Evolutionary conservation across 129 eudicot genomes (phyloP).

Genomic region (Apium graveolens): DNA sequence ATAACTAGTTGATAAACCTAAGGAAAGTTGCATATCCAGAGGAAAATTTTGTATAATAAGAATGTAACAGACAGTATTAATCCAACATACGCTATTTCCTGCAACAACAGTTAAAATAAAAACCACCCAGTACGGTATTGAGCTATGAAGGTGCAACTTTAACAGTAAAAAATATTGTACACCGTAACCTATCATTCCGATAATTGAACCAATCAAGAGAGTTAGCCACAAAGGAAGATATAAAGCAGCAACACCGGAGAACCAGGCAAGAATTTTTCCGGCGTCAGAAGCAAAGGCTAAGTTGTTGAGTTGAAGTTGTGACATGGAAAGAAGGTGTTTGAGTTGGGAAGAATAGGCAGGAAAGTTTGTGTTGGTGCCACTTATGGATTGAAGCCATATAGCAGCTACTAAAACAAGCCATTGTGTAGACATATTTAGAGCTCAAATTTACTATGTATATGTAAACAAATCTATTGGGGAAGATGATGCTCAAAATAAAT

Average conservation of each 20-base stretch:
- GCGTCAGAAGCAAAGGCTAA: constrained; percentile 91
- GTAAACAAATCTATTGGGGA: too few relatives aligned
- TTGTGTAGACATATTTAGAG: constrained; percentile 40
- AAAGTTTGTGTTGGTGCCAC: constrained; percentile 75
- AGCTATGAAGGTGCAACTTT: constrained; percentile 23
- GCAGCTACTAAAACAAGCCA: constrained; percentile 74
- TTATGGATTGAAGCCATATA: constrained; percentile 77
- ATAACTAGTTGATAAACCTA: constrained; percentile 72
- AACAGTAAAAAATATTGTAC: constrained; percentile 54
- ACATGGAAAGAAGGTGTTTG: constrained; percentile 54
- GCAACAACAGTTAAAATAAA: constrained; percentile 60
- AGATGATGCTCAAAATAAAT: too few relatives aligned
- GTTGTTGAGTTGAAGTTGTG: constrained; percentile 86
- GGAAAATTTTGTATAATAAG: constrained; percentile 68
- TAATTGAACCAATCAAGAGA: constrained; percentile 51
- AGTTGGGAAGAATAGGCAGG: constrained; percentile 88
- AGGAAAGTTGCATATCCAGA: constrained; percentile 50
- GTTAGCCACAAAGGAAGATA: constrained; percentile 78
- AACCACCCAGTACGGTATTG: constrained; percentile 34
- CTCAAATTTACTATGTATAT: too few relatives aligned
- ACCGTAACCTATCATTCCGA: constrained; percentile 72
- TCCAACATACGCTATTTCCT: constrained; percentile 90
- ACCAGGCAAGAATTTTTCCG: constrained; percentile 71
- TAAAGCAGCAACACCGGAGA: constrained; percentile 62
- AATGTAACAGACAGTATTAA: constrained; percentile 75